phyloP scores from a whole-genome alignment of 345 rosid genomes.

The Populus alba region DNA sequence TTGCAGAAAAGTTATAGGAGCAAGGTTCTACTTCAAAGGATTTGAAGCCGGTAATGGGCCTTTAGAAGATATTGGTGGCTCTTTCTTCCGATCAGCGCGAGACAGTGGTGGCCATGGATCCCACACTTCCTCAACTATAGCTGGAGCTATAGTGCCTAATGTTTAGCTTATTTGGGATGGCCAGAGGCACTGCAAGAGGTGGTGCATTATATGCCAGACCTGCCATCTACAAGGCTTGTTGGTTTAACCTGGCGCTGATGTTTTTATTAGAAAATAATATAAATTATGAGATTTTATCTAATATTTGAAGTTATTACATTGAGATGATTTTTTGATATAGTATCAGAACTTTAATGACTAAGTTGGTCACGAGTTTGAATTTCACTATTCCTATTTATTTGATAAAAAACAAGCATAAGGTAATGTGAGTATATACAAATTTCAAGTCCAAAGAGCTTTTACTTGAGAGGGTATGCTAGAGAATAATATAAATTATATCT shows the following conservation, averaged over 20 bases:
- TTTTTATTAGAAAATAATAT: background rate
- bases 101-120: conserved; percentile 49
- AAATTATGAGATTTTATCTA: too few species aligned
- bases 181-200: conserved; percentile 46
- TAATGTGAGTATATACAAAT: too few species aligned
- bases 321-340: too few species aligned
- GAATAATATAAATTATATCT: too few species aligned
- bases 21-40: conserved; percentile 40
- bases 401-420: too few species aligned
- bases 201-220: conserved; percentile 49
- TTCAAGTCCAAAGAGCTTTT: too few species aligned
- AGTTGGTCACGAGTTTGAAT: too few species aligned
- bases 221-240: conserved; percentile 51
- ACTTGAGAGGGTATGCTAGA: too few species aligned
- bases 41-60: conserved; percentile 42
- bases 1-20: conserved; percentile 52
- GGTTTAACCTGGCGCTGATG: conserved; percentile 42
- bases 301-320: too few species aligned
- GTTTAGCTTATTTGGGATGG: conserved; percentile 44
- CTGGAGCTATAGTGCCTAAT: conserved; percentile 33
- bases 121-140: conserved; percentile 46
- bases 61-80: conserved; percentile 26
- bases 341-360: too few species aligned
- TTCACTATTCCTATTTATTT: too few species aligned
- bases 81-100: conserved; percentile 40